Base-by-base conservation (phyloP, 306 rosid species). In the Malus sieversii region DNA sequence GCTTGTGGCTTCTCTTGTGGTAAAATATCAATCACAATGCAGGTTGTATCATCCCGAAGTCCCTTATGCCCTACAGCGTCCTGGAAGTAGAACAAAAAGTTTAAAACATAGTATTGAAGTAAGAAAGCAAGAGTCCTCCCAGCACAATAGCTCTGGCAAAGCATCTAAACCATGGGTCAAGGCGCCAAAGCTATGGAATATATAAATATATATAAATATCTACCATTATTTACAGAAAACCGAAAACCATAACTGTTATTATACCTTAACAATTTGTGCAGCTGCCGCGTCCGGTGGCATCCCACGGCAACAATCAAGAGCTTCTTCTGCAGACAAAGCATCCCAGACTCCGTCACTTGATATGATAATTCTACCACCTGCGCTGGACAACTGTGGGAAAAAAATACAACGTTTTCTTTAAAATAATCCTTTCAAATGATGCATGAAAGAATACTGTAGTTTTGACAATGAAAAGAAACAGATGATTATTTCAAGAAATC, bases 261-360 rank as follows among this genome's bases (percentile, higher is more conserved):
- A 70, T 84, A 92, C 99, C 84, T 91, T 96, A 65, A 96, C 99
- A 82, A 96, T 85, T 78, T 90, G 98, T 55, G 89, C 84, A 77
- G 99, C 99, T 74, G 99, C 86, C 74, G 89, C 80, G 27, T 96
- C 99, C 4, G 90, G 83, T 59, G 88, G 70, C 97, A 90, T 87
- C 85, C 96, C 96, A 45, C 94, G 98, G 78, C 98, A 90, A 86
- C 94, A 86, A 72, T 92, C 97, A 83, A 87, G 81, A 78, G 98
- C 91, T 27, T 65, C 81, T 89, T 91, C 98, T 5, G 96, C 98
- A 48, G 89, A 68, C 81, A 96, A 75, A 75, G 96, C 82, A 86
- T 96, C 99, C 99, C 99, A 96, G 64, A 96, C 99, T 76, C 99
- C 99, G 72, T 96, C 99, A 65, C 99, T 96, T 68, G 98, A 92